phyloP scores from a whole-genome alignment of 2,329 filamentous ascomycete species.

The Fusarium dlaminii region DNA sequence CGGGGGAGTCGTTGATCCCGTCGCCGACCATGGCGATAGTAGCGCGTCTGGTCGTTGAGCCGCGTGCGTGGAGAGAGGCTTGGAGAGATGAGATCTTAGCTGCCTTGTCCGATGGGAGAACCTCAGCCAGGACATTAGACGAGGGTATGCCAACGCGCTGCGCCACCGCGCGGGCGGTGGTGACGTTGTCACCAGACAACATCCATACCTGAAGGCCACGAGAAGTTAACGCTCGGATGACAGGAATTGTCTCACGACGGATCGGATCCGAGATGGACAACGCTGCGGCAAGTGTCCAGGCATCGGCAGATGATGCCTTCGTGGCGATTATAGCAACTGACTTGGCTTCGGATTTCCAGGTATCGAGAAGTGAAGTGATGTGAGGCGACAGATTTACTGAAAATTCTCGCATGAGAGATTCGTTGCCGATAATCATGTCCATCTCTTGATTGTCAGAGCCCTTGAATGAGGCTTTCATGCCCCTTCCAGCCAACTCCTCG shows the following conservation, averaged over 20 bases:
- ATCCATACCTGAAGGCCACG: slow-evolving; percentile 84
- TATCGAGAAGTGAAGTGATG: slow-evolving; percentile 53
- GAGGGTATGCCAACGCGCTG: slow-evolving; percentile 76
- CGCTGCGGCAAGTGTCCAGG: slow-evolving; percentile 67
- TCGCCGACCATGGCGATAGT: slow-evolving; percentile 87
- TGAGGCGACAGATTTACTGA: slow-evolving; percentile 51
- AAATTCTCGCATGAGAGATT: slow-evolving; percentile 69
- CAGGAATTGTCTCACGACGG: slow-evolving; percentile 73
- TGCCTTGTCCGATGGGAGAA: slow-evolving; percentile 85
- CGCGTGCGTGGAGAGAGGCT: slow-evolving; percentile 55
- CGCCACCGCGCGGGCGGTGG: slow-evolving; percentile 84
- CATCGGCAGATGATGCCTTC: slow-evolving; percentile 37
- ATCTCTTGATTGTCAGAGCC: slow-evolving; percentile 41
- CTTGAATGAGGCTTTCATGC: slow-evolving; percentile 65
- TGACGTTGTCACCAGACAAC: slow-evolving; percentile 90
- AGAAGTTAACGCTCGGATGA: slow-evolving; percentile 71
- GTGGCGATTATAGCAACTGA: slow-evolving; percentile 69
- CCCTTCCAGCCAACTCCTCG: slow-evolving; percentile 76
- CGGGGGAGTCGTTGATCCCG: slow-evolving; percentile 89
- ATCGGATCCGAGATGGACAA: slow-evolving; percentile 86
- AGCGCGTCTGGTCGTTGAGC: slow-evolving; percentile 52
- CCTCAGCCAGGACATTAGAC: slow-evolving; percentile 83
- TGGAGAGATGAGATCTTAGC: slow-evolving; percentile 74
- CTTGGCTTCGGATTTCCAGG: slow-evolving; percentile 71
- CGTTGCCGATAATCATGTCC: slow-evolving; percentile 76